Base-by-base conservation (phyloP, 225 moss, liverwort and hornwort species). In the Sphagnum contortum region DNA sequence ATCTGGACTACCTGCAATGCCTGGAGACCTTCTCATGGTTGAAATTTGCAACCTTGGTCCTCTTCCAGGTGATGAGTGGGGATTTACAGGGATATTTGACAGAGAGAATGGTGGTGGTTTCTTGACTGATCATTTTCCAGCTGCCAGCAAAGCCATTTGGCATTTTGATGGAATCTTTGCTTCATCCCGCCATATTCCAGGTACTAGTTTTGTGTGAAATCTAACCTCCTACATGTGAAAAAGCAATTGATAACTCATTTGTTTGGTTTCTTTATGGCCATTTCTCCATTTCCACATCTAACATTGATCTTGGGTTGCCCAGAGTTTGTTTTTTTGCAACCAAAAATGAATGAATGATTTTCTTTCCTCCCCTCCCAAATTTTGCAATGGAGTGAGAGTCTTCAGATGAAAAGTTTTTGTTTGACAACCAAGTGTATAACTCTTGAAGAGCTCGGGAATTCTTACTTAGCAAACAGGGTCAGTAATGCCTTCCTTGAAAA, bases 91-190 rank as follows among this genome's bases (percentile, higher is more conserved):
- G 50, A 80, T 79, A 63, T 92, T 92, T 60, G 91, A 92, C 66
- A 82, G 91, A 4, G 91, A 87, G 2, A 92, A 92, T 45, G 91
- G 91, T 9, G 91, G 91, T n/a, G 91, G 91, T 50, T 92, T 92
- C 62, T 80, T 92, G 73, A 92, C 91, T 4, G 91, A 92, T 69
- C 91, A 92, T 76, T 92, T 92, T 66, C 91, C 91, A 5, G 71
- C 67, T n/a, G 91, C 91, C 47, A 82, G 73, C 80, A 92, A 92
- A 66, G 91, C 91, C 55, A 85, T 92, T 75, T 92, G 91, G 91
- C 81, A 92, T 67, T 92, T 92, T 69, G 89, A 92, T 47, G 91
- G 91, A 46, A 92, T 92, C 60, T 89, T 76, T 68, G 14, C 89
- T 48, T 87, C 91, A 4, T 92, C 91, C 63, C 89, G 91, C 44